phyloP scores from a whole-genome alignment of 345 rosid species.

The Noccaea bulbosa region DNA sequence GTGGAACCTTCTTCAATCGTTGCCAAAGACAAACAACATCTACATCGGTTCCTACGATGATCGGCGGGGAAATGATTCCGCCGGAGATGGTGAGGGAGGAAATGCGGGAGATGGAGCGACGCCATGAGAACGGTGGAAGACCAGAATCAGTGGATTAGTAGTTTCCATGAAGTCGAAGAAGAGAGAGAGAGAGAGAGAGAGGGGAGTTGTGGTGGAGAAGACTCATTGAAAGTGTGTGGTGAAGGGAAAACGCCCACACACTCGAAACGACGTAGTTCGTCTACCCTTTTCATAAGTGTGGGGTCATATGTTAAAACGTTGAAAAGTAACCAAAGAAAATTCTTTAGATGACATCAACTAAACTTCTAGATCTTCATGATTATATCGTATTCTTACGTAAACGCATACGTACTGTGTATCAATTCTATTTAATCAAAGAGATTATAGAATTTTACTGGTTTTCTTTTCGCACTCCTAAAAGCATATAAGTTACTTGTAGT shows the following conservation, averaged over 20 bases:
- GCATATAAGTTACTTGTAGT: background rate
- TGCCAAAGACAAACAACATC: constrained; percentile 34
- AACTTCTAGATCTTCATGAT: background rate
- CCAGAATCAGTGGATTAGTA: background rate
- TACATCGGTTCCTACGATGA: constrained; percentile 15
- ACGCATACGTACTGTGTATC: background rate
- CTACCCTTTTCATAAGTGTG: too few relatives aligned
- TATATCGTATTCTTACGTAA: background rate
- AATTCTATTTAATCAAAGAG: background rate
- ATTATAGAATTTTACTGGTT: background rate
- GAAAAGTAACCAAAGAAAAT: too few relatives aligned
- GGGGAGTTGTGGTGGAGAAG: constrained; percentile 53
- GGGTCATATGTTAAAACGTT: too few relatives aligned
- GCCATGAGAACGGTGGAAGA: constrained; percentile 48
- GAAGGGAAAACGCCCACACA: background rate
- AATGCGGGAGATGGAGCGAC: constrained; percentile 48
- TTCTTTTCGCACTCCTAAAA: background rate
- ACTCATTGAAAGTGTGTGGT: constrained; percentile 37
- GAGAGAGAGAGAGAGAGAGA: background rate
- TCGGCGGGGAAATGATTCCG: constrained; percentile 17
- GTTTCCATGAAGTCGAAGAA: constrained; percentile 46
- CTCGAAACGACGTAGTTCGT: background rate
- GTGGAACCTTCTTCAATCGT: constrained; percentile 44
- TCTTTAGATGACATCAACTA: background rate
- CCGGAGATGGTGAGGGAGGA: constrained; percentile 34